Evolutionary conservation across 768 basidiomycete genomes (phyloP).

Genomic region (Pilatotrama ljubarskyi): DNA sequence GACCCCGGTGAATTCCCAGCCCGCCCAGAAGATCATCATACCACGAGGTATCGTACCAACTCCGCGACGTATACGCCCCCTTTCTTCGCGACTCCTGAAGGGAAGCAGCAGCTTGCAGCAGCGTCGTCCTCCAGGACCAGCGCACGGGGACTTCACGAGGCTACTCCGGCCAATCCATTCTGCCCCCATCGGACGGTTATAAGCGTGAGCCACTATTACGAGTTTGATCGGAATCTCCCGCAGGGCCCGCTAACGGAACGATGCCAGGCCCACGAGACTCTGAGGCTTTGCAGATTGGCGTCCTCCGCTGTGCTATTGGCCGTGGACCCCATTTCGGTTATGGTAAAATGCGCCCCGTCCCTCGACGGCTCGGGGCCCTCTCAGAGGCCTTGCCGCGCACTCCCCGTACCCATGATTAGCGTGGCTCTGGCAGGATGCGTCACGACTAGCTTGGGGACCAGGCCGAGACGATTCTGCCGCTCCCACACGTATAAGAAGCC

Average conservation of each 20-base stretch:
- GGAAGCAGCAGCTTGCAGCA: not conserved
- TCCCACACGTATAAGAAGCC: constrained; percentile 17
- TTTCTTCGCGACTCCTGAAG: not conserved
- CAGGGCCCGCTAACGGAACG: not conserved
- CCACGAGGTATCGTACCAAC: not conserved
- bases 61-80: not conserved
- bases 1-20: not conserved
- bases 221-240: constrained; percentile 3
- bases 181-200: not conserved
- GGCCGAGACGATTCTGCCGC: constrained; percentile 4
- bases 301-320: not conserved
- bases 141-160: not conserved
- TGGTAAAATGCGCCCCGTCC: not conserved
- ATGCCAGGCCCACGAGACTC: not conserved
- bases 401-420: constrained; percentile 6
- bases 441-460: not conserved
- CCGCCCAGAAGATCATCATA: not conserved
- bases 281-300: not conserved
- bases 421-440: constrained; percentile 3
- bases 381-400: not conserved
- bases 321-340: constrained; percentile 1
- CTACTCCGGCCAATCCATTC: not conserved
- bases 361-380: not conserved
- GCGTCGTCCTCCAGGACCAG: not conserved
- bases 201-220: not conserved